Evolutionary conservation across 2,329 filamentous ascomycete species (phyloP), one percentile per base, ranked within the genome.

Genomic region (Epichloe coenophiala): DNA sequence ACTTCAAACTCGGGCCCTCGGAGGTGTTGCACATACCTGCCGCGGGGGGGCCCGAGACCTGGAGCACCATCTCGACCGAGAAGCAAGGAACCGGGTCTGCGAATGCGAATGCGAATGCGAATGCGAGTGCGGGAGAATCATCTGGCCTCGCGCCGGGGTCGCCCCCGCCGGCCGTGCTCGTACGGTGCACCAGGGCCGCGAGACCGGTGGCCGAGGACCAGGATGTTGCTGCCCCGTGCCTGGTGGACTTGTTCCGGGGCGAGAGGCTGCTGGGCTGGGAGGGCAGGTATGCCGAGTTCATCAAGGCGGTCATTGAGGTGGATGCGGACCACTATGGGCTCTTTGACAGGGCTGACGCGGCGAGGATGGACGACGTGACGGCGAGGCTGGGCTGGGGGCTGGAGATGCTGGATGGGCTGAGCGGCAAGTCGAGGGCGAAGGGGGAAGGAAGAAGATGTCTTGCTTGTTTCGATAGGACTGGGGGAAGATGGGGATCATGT

Each of bases 181-280:
- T 63, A 11, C 56, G 59, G 1, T 58, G 59, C 45, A 55, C 54
- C 5, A 46, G 51, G 17, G 39, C 23, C 11, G 49, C 5, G 5
- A 36, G n/a, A 44, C 23, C 52, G 37, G 44, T 51, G 5, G n/a
- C 50, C n/a, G 45, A 47, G 15, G 54, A 48, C 23, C 40, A 31
- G 27, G 27, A 50, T 5, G 19, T 36, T 5, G 47, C 7, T 13
- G 23, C 53, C 21, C 51, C 54, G 3, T 59, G 53, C 37, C 49
- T 59, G 9, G 55, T 64, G 19, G 61, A 64, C 49, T n/a, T 59
- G 35, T 54, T 53, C 48, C 60, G 61, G 27, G 45, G 55, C 15
- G 57, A 64, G 53, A 51, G 37, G 3, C 51, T 63, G 17, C 56
- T 64, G 8, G 61, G 61, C 27, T 64, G 61, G 61, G 53, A 59